A percentile compares a stretch with the other conserved stretches of the same genome.
Evolutionary conservation across 768 basidiomycete species (phyloP).

Genomic region (Crucibulum laeve): DNA sequence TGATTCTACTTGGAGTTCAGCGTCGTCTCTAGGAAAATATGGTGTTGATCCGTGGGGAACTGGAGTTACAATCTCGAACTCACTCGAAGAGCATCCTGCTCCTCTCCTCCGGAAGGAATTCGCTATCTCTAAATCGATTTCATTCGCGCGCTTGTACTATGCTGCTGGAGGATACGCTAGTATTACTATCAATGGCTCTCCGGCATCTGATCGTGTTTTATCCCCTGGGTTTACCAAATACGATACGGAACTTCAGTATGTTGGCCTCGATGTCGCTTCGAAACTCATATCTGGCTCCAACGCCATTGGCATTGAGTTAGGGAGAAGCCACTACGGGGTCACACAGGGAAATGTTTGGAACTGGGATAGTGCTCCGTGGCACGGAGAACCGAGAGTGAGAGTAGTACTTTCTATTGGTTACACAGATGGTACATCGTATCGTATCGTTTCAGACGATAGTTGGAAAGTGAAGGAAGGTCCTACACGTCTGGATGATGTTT

Average conservation of each 20-base stretch:
- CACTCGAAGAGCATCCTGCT: conserved; percentile 23
- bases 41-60: conserved; percentile 18
- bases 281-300: conserved; percentile 13
- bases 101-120: conserved; percentile 22
- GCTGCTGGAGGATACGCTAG: conserved; percentile 23
- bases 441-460: conserved; percentile 13
- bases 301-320: conserved; percentile 18
- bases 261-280: conserved; percentile 18
- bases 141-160: conserved; percentile 22
- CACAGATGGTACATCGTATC: conserved; percentile 16
- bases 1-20: conserved; percentile 17
- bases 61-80: conserved; percentile 14
- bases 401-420: conserved; percentile 19
- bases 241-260: conserved; percentile 20
- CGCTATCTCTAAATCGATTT: conserved; percentile 12
- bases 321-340: conserved; percentile 22
- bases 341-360: conserved; percentile 26
- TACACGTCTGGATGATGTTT: conserved; percentile 22
- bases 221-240: conserved; percentile 26
- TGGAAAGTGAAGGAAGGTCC: conserved; percentile 23
- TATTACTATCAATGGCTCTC: conserved; percentile 20
- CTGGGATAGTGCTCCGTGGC: conserved; percentile 24
- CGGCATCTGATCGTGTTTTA: conserved; percentile 20
- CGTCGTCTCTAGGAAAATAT: conserved; percentile 14
- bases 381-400: conserved; percentile 20